phyloP scores from a whole-genome alignment of 257 asterid species.

The Gentiana macrophylla region DNA sequence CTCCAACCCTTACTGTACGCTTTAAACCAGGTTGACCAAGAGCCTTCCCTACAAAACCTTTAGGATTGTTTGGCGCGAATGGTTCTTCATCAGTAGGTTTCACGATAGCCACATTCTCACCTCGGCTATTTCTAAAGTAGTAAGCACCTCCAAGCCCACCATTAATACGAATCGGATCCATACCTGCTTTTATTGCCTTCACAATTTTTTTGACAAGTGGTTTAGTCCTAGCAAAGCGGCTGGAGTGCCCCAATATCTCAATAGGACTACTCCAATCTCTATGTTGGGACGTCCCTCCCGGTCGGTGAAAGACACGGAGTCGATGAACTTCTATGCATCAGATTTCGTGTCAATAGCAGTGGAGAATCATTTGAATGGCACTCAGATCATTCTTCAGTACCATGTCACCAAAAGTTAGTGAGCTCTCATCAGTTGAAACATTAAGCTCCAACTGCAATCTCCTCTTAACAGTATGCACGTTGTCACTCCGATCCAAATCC shows the following conservation, averaged over 20 bases:
- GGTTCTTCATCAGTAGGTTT: slow-evolving; percentile 99
- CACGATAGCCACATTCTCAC: slow-evolving; percentile 88
- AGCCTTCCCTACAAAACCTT: slow-evolving; percentile 92
- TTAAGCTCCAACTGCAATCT: slow-evolving; percentile 79
- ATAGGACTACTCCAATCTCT: slow-evolving; percentile 77
- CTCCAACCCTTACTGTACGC: slow-evolving; percentile 90
- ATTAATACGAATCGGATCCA: slow-evolving; percentile 74
- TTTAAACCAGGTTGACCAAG: slow-evolving; percentile 94
- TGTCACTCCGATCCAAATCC: slow-evolving; percentile 87
- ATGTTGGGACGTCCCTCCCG: slow-evolving; percentile 72
- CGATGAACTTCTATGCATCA: slow-evolving; percentile 85
- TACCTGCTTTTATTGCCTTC: slow-evolving; percentile 67
- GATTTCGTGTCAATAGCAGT: slow-evolving; percentile 66
- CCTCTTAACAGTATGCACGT: slow-evolving; percentile 82
- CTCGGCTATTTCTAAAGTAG: slow-evolving; percentile 64
- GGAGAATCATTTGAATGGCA: slow-evolving; percentile 78
- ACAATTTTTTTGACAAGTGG: slow-evolving; percentile 72
- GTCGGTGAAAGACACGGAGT: slow-evolving; percentile 96
- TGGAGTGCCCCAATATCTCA: slow-evolving; percentile 68
- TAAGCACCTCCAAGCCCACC: slow-evolving; percentile 98
- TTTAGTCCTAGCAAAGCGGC: slow-evolving; percentile 36
- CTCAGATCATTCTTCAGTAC: slow-evolving; percentile 84
- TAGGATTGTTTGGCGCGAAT: slow-evolving; percentile 91
- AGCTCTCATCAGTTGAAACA: slow-evolving; percentile 84
- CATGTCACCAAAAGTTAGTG: slow-evolving; percentile 78